phyloP scores from a whole-genome alignment of 2,329 filamentous ascomycete genomes.

The Aspergillus sp. region DNA sequence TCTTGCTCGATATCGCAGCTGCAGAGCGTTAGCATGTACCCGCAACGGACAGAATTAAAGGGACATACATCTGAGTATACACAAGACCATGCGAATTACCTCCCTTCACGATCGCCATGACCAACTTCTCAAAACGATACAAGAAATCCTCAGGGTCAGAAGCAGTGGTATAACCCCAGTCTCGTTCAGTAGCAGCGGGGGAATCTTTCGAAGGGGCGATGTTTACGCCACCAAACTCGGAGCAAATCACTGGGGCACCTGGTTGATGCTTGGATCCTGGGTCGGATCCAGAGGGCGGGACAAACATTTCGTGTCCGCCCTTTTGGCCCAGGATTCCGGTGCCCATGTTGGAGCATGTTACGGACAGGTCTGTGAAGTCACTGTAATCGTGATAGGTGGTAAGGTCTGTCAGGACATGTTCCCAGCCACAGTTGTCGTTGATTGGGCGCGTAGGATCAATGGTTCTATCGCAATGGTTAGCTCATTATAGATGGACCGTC shows the following conservation, averaged over 20 bases:
- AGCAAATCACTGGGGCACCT: slow-evolving; percentile 57
- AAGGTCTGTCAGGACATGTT: slow-evolving; percentile 58
- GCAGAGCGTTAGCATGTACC: slow-evolving; percentile 1
- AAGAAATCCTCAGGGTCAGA: slow-evolving; percentile 54
- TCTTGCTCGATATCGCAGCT: slow-evolving; percentile 59
- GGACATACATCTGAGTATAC: slow-evolving; percentile 57
- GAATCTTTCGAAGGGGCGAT: slow-evolving; percentile 46
- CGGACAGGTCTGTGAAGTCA: slow-evolving; percentile 50
- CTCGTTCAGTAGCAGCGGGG: slow-evolving; percentile 37
- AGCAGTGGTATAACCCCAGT: slow-evolving; percentile 65
- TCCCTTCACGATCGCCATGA: slow-evolving; percentile 51
- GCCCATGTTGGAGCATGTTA: slow-evolving; percentile 49
- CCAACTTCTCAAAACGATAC: slow-evolving; percentile 51
- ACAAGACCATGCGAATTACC: slow-evolving; percentile 58
- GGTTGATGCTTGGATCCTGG: slow-evolving; percentile 46
- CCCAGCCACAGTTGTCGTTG: slow-evolving; percentile 68
- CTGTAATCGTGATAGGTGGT: slow-evolving; percentile 64
- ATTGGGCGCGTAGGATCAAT: slow-evolving; percentile 58
- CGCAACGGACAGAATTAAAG: neutral
- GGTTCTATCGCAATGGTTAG: slow-evolving; percentile 26
- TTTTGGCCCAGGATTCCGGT: slow-evolving; percentile 48
- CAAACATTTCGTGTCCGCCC: slow-evolving; percentile 50
- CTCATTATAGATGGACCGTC: neutral
- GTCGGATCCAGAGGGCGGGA: slow-evolving; percentile 37
- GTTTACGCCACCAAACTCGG: slow-evolving; percentile 63